phyloP scores from a whole-genome alignment of 2,329 filamentous ascomycete species.

The Colletotrichum somersetense region DNA sequence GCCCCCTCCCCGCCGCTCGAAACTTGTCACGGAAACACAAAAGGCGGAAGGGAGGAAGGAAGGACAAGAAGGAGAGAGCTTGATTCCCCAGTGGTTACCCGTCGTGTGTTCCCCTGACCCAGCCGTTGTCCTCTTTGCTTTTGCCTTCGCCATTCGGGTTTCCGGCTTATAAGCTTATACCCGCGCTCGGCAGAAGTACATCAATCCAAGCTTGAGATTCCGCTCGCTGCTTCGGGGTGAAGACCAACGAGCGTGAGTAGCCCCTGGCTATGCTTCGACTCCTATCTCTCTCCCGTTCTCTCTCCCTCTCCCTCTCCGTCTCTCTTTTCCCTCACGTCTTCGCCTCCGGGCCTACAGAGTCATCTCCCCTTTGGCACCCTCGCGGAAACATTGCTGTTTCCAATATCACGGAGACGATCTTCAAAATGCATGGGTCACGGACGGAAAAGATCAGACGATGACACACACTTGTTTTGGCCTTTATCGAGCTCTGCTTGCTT shows the following conservation, averaged over 20 bases:
- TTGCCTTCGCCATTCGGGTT: background rate
- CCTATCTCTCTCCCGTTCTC: too few relatives aligned
- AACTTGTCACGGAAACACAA: slow-evolving; percentile 10
- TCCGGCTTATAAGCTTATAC: background rate
- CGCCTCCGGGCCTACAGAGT: too few relatives aligned
- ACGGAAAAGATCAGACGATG: slow-evolving; percentile 2
- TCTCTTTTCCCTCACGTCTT: background rate
- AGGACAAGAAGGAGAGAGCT: too few relatives aligned
- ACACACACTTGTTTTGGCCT: slow-evolving; percentile 5
- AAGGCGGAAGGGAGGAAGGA: background rate
- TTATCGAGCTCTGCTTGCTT: background rate
- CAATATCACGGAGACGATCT: background rate
- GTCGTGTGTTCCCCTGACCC: background rate
- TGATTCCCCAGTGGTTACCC: background rate
- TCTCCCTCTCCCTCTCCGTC: background rate
- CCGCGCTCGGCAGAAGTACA: background rate
- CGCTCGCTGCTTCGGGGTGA: background rate
- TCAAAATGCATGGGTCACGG: background rate
- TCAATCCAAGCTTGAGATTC: background rate
- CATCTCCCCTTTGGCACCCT: background rate
- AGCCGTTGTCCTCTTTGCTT: background rate
- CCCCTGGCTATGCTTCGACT: background rate
- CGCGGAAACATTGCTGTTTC: background rate
- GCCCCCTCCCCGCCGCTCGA: slow-evolving; percentile 7
- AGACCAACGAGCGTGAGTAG: background rate